These are phyloP conservation scores for Hymenoscyphus occultus DNA, from an alignment of 2,329 filamentous ascomycete genomes.

Conservation along the genomic window DNA sequence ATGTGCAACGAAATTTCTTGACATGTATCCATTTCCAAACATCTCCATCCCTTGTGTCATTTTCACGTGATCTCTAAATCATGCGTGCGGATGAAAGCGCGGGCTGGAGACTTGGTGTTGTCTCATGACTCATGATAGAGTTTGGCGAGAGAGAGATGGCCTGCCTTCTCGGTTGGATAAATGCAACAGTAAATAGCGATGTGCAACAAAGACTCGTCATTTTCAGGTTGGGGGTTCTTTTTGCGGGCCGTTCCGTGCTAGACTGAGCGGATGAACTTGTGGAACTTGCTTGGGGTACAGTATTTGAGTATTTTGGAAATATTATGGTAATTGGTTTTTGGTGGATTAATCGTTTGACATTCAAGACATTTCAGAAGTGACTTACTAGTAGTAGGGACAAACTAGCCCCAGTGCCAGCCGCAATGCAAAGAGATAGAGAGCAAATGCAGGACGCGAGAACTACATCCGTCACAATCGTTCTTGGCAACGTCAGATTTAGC, in stretches of 20 bases:
- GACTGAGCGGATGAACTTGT: not conserved
- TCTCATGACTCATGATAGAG: not conserved
- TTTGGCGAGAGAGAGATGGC: too few relatives aligned
- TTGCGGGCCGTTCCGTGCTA: not conserved
- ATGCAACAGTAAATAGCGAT: slow-evolving; percentile 7
- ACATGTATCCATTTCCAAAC: not conserved
- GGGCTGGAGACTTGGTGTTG: too few relatives aligned
- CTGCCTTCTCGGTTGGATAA: not conserved
- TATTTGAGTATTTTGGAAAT: not conserved
- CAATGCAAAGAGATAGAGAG: too few relatives aligned
- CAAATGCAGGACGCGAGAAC: too few relatives aligned
- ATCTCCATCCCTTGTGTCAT: not conserved
- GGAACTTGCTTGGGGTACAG: not conserved
- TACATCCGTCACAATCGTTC: too few relatives aligned
- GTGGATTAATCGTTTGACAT: too few relatives aligned
- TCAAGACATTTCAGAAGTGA: too few relatives aligned
- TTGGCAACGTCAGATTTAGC: too few relatives aligned
- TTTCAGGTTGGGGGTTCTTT: too few relatives aligned
- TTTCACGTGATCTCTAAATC: not conserved
- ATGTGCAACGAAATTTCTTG: slow-evolving; percentile 7
- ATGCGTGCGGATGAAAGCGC: not conserved
- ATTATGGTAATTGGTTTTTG: too few relatives aligned
- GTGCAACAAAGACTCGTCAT: slow-evolving; percentile 6
- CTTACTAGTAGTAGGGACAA: too few relatives aligned
- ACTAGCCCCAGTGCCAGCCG: too few relatives aligned